phyloP scores from a whole-genome alignment of 257 asterid genomes.

The Forsythia viridissima region DNA sequence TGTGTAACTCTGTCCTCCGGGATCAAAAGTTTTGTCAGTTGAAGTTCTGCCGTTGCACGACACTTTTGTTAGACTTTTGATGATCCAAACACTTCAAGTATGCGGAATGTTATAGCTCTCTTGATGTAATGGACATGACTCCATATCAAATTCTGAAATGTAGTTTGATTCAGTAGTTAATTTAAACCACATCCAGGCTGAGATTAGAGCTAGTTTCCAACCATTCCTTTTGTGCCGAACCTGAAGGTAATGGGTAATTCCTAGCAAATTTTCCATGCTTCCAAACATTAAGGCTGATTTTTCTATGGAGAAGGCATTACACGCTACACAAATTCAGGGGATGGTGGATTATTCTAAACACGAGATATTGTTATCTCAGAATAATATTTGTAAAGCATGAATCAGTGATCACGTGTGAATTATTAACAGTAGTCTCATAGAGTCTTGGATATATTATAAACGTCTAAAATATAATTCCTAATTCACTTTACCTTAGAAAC shows the following conservation, averaged over 20 bases:
- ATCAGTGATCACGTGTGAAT: neutral
- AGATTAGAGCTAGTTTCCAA: neutral
- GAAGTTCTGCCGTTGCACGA: neutral
- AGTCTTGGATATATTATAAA: neutral
- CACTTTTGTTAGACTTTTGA: neutral
- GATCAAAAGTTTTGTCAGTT: neutral
- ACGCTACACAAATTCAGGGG: neutral
- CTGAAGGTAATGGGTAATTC: neutral
- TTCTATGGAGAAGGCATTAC: neutral
- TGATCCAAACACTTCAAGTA: neutral
- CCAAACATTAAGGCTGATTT: neutral
- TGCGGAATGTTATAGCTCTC: neutral
- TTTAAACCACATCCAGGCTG: neutral
- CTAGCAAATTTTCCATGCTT: neutral
- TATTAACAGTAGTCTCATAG: neutral
- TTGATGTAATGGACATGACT: neutral
- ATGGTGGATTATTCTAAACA: neutral
- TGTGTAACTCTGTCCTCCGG: neutral
- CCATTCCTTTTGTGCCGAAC: neutral
- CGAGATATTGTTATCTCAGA: neutral
- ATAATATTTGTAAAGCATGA: neutral
- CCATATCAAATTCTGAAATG: neutral
- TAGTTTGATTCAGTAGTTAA: neutral
- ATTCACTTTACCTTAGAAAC: neutral
- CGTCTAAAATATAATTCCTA: neutral